Base-by-base conservation (phyloP, 2,329 filamentous ascomycete species). In the Fusarium penzigii region DNA sequence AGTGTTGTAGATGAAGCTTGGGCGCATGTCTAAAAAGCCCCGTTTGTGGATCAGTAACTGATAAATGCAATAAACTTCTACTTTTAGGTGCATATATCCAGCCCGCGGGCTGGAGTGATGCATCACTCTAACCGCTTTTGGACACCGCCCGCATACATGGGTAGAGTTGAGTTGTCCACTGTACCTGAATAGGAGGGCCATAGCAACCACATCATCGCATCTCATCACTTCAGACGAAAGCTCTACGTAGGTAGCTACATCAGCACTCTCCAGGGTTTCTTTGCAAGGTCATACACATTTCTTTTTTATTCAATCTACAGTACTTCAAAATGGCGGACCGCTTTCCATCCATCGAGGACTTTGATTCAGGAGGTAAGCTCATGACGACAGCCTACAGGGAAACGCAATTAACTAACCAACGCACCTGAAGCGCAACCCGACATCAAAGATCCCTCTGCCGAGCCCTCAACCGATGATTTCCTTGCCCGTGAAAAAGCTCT, bases 401-500 rank as follows among this genome's bases (percentile, higher is more conserved):
- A 51, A 55, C 46, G 42, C 16, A 41, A 39, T 25, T 7, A 50
- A 25, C 63, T 68, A 38, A 66, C 52, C 49, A 39, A 38, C 52
- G 61, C 42, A 29, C 58, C 54, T 52, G 58, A 74, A 88, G 89
- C 86, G 68, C 86, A 90, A 75, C 87, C 87, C 50, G 83, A 84
- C 61, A 79, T 81, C 69, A 81, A 79, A 73, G 79, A 77, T 50
- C 72, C 84, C 38, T 78, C 80, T 57, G 80, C 78, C 56, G 77
- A 81, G 10, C 78, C 83, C 29, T 86, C 87, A 32, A 79, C 83
- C 57, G 86, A 90, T 67, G 91, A 96, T 74, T 97, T 99, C 72
- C 84, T 97, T 44, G 86, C 90, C 57, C 90, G 93, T 63, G 94
- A 99, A 77, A 90, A 92, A 68, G 94, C 92, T 56, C 75, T 88